Evolutionary conservation across 2,329 filamentous ascomycete species (phyloP).

Genomic region (Fusarium redolens): DNA sequence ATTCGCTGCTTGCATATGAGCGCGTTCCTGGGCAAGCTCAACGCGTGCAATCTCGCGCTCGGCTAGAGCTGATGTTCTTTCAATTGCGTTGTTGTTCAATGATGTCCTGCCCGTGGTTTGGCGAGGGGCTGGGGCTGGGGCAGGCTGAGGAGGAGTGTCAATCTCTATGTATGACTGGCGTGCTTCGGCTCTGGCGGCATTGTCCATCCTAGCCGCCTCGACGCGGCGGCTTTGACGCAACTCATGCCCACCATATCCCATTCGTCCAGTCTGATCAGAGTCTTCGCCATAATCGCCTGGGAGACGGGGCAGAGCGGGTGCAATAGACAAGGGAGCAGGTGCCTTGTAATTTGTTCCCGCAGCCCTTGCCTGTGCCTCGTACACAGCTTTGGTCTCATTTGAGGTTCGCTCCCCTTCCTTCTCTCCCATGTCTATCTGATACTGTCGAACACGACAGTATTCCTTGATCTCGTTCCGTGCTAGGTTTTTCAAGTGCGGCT

Average conservation of each 20-base stretch:
- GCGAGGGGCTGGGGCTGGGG: slow-evolving; percentile 28
- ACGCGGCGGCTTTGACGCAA: slow-evolving; percentile 58
- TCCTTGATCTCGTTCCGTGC: slow-evolving; percentile 70
- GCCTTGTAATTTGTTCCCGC: slow-evolving; percentile 48
- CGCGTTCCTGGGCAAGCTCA: slow-evolving; percentile 63
- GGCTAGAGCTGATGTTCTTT: slow-evolving; percentile 62
- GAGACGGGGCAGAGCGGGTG: slow-evolving; percentile 37
- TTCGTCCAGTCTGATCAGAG: slow-evolving; percentile 27
- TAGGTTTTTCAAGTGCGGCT: slow-evolving; percentile 64
- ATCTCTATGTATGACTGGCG: slow-evolving; percentile 44
- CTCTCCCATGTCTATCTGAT: slow-evolving; percentile 67
- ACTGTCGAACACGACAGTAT: slow-evolving; percentile 70
- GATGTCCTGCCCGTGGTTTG: slow-evolving; percentile 26
- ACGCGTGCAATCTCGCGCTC: slow-evolving; percentile 64
- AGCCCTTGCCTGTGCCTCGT: slow-evolving; percentile 60
- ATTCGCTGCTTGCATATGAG: slow-evolving; percentile 59
- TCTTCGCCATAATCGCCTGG: slow-evolving; percentile 32
- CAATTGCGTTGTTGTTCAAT: slow-evolving; percentile 50
- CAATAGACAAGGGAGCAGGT: slow-evolving; percentile 40
- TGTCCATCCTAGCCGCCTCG: slow-evolving; percentile 44
- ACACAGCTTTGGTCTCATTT: slow-evolving; percentile 65
- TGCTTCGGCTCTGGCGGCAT: slow-evolving; percentile 21
- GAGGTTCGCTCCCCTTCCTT: slow-evolving; percentile 56
- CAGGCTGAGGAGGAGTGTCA: slow-evolving; percentile 38
- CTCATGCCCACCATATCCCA: slow-evolving; percentile 51